These are phyloP conservation scores for Pontederia paniculata DNA, from an alignment of 176 grass and related monocot species.

Conservation along the genomic window DNA sequence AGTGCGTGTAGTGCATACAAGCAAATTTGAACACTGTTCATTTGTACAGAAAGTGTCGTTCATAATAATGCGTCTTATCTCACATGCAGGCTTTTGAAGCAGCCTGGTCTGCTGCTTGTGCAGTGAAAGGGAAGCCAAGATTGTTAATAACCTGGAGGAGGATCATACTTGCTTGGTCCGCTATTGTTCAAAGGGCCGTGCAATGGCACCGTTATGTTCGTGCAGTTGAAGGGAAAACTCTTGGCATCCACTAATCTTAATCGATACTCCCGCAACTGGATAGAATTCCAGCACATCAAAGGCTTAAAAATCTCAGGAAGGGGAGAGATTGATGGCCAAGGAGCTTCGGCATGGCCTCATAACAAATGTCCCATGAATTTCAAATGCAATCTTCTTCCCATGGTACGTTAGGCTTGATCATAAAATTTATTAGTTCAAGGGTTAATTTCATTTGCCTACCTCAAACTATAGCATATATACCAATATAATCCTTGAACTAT, in stretches of 20 bases:
- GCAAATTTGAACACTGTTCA: too few relatives aligned
- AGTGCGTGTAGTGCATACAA: too few relatives aligned
- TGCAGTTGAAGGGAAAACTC: slow-evolving; percentile 42
- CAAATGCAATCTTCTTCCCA: slow-evolving; percentile 46
- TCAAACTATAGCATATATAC: too few relatives aligned
- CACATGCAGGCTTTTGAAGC: slow-evolving; percentile 23
- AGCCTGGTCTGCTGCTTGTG: too few relatives aligned
- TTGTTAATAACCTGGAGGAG: slow-evolving; percentile 37
- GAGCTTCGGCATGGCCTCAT: slow-evolving; percentile 33
- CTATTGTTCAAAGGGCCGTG: slow-evolving; percentile 40
- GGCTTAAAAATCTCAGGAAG: slow-evolving; percentile 29
- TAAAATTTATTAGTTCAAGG: too few relatives aligned
- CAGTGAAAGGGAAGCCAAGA: slow-evolving; percentile 29
- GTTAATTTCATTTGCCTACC: too few relatives aligned
- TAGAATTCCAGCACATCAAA: slow-evolving; percentile 35
- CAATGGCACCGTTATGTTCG: slow-evolving; percentile 31
- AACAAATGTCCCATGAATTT: slow-evolving; percentile 40
- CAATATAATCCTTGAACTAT: too few relatives aligned
- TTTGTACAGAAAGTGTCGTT: too few relatives aligned
- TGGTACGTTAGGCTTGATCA: too few relatives aligned
- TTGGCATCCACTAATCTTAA: slow-evolving; percentile 48
- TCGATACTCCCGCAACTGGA: slow-evolving; percentile 43
- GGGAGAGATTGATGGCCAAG: slow-evolving; percentile 56
- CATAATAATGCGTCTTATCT: neutral
- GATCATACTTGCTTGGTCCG: slow-evolving; percentile 27